phyloP scores from a whole-genome alignment of 805 yeast species.

The Wickerhamia fluorescens region DNA sequence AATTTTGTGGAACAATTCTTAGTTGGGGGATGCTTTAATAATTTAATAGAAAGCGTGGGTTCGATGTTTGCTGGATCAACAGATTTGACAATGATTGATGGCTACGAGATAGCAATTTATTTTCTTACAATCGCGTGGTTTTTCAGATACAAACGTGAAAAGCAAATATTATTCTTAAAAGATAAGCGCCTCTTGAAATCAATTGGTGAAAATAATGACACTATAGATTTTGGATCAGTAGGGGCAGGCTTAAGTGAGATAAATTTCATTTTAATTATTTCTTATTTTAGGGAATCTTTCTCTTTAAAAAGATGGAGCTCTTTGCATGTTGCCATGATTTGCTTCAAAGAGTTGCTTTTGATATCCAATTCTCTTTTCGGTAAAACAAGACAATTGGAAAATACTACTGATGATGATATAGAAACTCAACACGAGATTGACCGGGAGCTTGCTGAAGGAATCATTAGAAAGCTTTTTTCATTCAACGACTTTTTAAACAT shows the following conservation, averaged over 20 bases:
- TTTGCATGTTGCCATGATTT: constrained; percentile 61
- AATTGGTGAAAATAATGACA: constrained; percentile 19
- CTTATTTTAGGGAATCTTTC: constrained; percentile 37
- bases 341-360: constrained; percentile 56
- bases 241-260: constrained; percentile 56
- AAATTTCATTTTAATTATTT: constrained; percentile 47
- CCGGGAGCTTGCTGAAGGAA: constrained; percentile 45
- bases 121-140: constrained; percentile 70
- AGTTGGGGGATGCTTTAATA: constrained; percentile 69
- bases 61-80: constrained; percentile 30
- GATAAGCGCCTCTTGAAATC: background rate
- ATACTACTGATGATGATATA: constrained; percentile 38
- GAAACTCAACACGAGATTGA: constrained; percentile 34
- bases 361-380: constrained; percentile 39
- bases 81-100: constrained; percentile 25
- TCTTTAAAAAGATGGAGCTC: constrained; percentile 46
- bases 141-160: constrained; percentile 51
- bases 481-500: constrained; percentile 52
- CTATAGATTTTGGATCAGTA: constrained; percentile 35
- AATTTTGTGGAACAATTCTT: constrained; percentile 50
- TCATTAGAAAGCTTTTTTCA: constrained; percentile 63
- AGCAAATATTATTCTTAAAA: constrained; percentile 3
- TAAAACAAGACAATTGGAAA: constrained; percentile 14
- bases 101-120: constrained; percentile 38
- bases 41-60: constrained; percentile 49